Percentiles rank a stretch among this genome's conserved stretches.
Evolutionary conservation across 108 stramenopile genomes (phyloP).

Genomic region (Stephanodiscus triporus): DNA sequence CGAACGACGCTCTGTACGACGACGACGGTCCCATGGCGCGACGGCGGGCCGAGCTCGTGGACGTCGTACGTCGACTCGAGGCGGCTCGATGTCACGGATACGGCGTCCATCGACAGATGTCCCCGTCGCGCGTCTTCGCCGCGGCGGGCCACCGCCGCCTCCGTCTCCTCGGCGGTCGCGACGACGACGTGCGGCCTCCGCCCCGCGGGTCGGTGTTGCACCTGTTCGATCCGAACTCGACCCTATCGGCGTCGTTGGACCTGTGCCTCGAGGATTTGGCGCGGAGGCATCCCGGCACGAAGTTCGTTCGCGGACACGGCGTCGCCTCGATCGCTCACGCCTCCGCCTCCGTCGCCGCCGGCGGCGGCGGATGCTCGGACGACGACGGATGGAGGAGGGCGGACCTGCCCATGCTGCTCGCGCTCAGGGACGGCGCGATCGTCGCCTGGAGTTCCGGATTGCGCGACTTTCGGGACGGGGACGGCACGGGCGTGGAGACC

Average conservation of each 20-base stretch:
- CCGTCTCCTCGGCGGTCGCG: constrained; percentile 4
- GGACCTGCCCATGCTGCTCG: constrained; percentile 74
- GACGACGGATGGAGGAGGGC: constrained; percentile 40
- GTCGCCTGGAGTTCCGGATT: constrained; percentile 61
- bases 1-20: too few relatives aligned
- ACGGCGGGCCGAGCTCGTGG: constrained; percentile 71
- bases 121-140: constrained; percentile 65
- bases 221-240: constrained; percentile 67
- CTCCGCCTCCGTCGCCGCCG: constrained; percentile 49
- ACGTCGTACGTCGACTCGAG: constrained; percentile 53
- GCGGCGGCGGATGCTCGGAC: constrained; percentile 38
- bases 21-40: constrained; percentile 52
- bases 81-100: constrained; percentile 69
- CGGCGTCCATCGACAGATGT: constrained; percentile 79
- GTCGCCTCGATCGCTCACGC: constrained; percentile 49
- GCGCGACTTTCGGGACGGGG: constrained; percentile 36
- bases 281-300: constrained; percentile 57
- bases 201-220: constrained; percentile 67
- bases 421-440: constrained; percentile 66
- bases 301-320: constrained; percentile 69
- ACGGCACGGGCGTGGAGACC: constrained; percentile 43
- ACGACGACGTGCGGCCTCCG: not conserved
- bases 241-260: constrained; percentile 70
- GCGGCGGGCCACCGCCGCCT: constrained; percentile 58
- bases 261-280: constrained; percentile 67